Evolutionary conservation across 1,139 yeast species (phyloP).

Genomic region (Yamadazyma pseudoaaseri): DNA sequence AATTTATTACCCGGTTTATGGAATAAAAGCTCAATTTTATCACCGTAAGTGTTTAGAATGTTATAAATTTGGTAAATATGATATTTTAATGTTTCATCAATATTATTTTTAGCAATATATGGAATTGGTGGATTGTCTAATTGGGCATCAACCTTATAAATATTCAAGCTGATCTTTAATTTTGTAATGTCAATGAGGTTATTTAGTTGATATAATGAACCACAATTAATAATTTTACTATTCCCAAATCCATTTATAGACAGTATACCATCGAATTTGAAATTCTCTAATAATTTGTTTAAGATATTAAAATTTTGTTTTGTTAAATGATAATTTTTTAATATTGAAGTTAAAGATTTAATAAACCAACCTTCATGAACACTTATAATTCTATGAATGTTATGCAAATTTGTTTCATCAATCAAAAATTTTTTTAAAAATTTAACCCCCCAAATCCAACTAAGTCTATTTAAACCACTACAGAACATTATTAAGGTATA

Average conservation of each 20-base stretch:
- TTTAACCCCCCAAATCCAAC: slow-evolving; percentile 79
- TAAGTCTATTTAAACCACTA: slow-evolving; percentile 66
- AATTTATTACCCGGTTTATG: slow-evolving; percentile 59
- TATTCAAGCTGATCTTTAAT: slow-evolving; percentile 72
- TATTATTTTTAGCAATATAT: background rate
- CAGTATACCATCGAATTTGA: slow-evolving; percentile 14
- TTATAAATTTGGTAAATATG: slow-evolving; percentile 52
- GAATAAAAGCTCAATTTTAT: slow-evolving; percentile 47
- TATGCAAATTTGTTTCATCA: slow-evolving; percentile 33
- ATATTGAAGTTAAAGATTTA: slow-evolving; percentile 72
- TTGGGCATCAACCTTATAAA: slow-evolving; percentile 50
- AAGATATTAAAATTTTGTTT: slow-evolving; percentile 29
- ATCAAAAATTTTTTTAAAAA: slow-evolving; percentile 70
- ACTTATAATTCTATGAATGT: slow-evolving; percentile 58
- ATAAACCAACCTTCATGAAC: slow-evolving; percentile 94
- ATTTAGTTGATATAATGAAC: slow-evolving; percentile 61
- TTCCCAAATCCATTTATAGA: background rate
- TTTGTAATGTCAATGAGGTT: slow-evolving; percentile 68
- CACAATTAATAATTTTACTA: slow-evolving; percentile 29
- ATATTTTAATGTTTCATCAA: slow-evolving; percentile 19
- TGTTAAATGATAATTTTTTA: slow-evolving; percentile 50
- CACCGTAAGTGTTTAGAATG: slow-evolving; percentile 34
- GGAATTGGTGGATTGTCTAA: slow-evolving; percentile 17
- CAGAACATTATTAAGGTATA: slow-evolving; percentile 73
- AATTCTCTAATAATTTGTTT: slow-evolving; percentile 30